These are phyloP conservation scores for Pelargonium myrrhifolium DNA, from an alignment of 441 rosid species.

Conservation along the genomic window DNA sequence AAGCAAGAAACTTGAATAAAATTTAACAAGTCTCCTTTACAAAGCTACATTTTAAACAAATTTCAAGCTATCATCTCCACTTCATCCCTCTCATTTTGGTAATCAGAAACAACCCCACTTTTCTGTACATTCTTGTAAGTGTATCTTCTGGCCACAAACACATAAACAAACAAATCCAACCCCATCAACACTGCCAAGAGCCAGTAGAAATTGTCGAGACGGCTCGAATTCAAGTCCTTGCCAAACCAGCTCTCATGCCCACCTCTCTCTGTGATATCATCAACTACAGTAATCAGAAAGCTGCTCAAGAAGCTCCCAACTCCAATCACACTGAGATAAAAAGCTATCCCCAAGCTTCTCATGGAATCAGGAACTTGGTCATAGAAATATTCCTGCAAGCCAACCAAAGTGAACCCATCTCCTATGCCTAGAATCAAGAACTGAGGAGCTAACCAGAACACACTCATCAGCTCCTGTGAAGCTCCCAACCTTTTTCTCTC, in stretches of 20 bases:
- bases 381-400: constrained; percentile 40
- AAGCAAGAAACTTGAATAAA: no score
- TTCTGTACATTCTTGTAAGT: constrained; percentile 28
- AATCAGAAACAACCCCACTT: constrained; percentile 3
- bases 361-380: constrained; percentile 45
- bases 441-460: constrained; percentile 41
- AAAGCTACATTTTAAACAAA: neutral
- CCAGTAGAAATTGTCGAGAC: constrained; percentile 27
- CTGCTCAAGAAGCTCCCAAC: constrained; percentile 32
- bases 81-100: constrained; percentile 11
- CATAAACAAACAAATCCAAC: constrained; percentile 18
- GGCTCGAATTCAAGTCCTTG: constrained; percentile 28
- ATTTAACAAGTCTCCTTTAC: no score
- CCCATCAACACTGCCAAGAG: constrained; percentile 20
- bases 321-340: constrained; percentile 37
- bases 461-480: constrained; percentile 19
- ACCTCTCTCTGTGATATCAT: constrained; percentile 10
- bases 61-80: constrained; percentile 20
- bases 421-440: constrained; percentile 29
- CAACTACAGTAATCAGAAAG: constrained; percentile 26
- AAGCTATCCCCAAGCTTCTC: constrained; percentile 36
- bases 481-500: constrained; percentile 29
- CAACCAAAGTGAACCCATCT: constrained; percentile 34
- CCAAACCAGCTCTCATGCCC: constrained; percentile 27
- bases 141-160: constrained; percentile 22